phyloP scores from a whole-genome alignment of 1,139 yeast species.

The Nakaseomyces glabratus region DNA sequence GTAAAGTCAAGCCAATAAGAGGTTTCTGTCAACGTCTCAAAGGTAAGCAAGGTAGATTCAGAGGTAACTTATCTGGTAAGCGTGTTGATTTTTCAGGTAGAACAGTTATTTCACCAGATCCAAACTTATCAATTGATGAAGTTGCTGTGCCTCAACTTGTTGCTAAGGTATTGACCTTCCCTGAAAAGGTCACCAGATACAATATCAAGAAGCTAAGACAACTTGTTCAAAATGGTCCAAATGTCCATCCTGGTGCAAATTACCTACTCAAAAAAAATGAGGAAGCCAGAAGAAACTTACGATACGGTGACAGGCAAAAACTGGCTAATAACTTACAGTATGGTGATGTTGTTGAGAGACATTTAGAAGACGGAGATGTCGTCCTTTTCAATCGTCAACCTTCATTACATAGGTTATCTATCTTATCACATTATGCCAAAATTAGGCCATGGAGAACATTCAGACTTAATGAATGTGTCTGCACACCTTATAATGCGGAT shows the following conservation, averaged over 20 bases:
- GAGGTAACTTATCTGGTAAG: conserved; percentile 96
- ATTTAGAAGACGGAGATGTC: conserved; percentile 92
- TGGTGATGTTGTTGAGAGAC: conserved; percentile 97
- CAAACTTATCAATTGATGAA: conserved; percentile 86
- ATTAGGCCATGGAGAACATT: conserved; percentile 98
- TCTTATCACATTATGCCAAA: conserved; percentile 90
- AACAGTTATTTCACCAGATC: conserved; percentile 98
- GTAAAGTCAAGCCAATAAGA: conserved; percentile 74
- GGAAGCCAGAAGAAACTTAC: conserved; percentile 73
- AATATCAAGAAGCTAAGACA: conserved; percentile 68
- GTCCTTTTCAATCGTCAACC: conserved; percentile 97
- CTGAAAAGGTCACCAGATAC: conserved; percentile 87
- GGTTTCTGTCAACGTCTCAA: conserved; percentile 95
- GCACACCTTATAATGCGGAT: conserved; percentile 99
- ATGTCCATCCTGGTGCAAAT: conserved; percentile 92
- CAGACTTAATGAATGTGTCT: conserved; percentile 95
- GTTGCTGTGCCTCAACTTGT: conserved; percentile 98
- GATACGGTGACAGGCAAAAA: conserved; percentile 78
- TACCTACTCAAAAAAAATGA: conserved; percentile 78
- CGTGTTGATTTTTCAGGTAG: conserved; percentile 98
- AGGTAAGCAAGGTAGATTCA: conserved; percentile 97
- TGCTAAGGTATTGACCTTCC: conserved; percentile 91
- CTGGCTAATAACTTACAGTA: conserved; percentile 67
- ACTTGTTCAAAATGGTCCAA: conserved; percentile 77
- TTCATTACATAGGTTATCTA: conserved; percentile 87